phyloP scores from a whole-genome alignment of 129 eudicot species.

The Artemisia annua region DNA sequence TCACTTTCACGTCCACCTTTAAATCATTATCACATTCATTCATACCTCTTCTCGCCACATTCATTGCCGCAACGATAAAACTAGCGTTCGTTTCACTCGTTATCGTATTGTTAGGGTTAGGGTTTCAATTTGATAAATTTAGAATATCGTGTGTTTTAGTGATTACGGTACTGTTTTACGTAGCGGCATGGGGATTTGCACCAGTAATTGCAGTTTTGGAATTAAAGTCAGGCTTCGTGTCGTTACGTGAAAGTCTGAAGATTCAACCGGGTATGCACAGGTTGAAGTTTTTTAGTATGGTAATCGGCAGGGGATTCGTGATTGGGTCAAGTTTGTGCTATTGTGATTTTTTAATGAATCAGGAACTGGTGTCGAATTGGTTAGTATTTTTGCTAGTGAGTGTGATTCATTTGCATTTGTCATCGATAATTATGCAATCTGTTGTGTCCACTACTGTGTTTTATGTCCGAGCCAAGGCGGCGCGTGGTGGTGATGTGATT shows the following conservation, averaged over 20 bases:
- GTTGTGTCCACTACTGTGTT: no score
- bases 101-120: neutral
- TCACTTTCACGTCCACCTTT: neutral
- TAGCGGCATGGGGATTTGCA: neutral
- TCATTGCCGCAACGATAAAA: neutral
- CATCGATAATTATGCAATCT: no score
- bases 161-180: neutral
- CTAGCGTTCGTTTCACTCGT: neutral
- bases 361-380: no score
- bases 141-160: neutral
- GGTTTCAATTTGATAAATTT: neutral
- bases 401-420: no score
- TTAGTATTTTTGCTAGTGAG: no score
- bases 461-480: no score
- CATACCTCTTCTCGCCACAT: neutral
- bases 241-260: neutral
- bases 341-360: no score
- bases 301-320: neutral
- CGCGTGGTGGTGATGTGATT: no score
- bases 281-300: neutral
- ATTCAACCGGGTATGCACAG: neutral
- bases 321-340: neutral
- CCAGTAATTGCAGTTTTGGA: neutral
- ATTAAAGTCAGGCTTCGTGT: neutral
- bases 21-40: neutral